Evolutionary conservation across 1,139 yeast genomes (phyloP), one percentile per base, ranked within the genome.

Genomic region (Debaryomyces sp.): DNA sequence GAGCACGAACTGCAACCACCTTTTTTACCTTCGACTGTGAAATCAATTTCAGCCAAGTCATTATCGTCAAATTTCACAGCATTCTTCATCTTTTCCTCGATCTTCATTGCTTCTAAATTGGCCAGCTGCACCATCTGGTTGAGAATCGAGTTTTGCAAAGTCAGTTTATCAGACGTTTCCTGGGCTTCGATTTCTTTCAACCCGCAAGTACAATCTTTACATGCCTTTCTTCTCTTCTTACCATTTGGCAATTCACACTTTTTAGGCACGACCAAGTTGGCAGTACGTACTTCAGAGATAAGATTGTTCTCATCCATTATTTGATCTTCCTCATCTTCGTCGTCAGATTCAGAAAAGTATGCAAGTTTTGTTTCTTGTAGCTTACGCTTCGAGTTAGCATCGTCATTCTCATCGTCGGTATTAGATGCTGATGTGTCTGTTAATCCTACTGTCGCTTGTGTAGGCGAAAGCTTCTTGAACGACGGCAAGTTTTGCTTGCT

Each of bases 1-100:
- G 98, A 86, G 73, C 99, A 94, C 9, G 96, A 89, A 17, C 97
- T 97, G 71, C 99, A 94, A 1, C 97, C 97, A 30, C 98, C 97
- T 27, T 87, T 83, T 67, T 92, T 94, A 34, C 98, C 98, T 55
- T 91, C 90, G 13, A 92, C 84, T 1, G 99, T 94, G 69, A 94
- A 95, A 65, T 95, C 99, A 50, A 95, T 84, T 65, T 94, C 99
- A 3, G 94, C 75, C 60, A 84, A 74, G 51, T 87, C 97, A 48
- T 84, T 83, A 13, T 78, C 78, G 21, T 78, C 71, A 51, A 89
- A 83, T 58, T 83, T 78, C 24, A 91, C 80, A n/a, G 64, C 66
- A 44, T 62, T 68, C 54, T 70, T 70, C 53, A 79, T 66, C 50
- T 80, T 67, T 51, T 75, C 77, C 57, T 81, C 86, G 51, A 81